Conservation (phyloP, 1,284 basidiomycete genomes). For the Cryptococcus sp. region DNA sequence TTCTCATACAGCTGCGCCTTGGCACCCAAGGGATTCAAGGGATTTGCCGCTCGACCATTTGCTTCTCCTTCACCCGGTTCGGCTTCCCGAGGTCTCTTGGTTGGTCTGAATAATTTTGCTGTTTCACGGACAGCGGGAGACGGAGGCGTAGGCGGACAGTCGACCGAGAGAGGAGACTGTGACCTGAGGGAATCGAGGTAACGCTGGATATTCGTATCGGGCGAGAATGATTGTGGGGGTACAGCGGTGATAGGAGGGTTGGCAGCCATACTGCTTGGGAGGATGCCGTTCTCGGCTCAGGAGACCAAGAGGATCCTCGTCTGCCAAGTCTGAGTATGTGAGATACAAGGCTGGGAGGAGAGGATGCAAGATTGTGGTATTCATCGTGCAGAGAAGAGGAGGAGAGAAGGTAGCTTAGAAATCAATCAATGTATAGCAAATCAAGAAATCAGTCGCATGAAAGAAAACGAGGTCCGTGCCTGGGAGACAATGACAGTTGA, state of each 20-base stretch:
- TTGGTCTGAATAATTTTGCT: too few relatives aligned
- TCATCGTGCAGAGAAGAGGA: not conserved
- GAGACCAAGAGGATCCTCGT: not conserved
- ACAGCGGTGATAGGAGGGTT: conserved; percentile 27
- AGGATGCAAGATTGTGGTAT: not conserved
- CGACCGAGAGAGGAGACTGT: not conserved
- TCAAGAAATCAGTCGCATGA: conserved; percentile 1
- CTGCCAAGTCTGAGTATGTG: too few relatives aligned
- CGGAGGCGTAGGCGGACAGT: too few relatives aligned
- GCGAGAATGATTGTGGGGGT: conserved; percentile 13
- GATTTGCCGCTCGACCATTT: too few relatives aligned
- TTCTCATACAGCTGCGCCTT: too few relatives aligned
- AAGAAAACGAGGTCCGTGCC: not conserved
- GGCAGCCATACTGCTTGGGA: conserved; percentile 15
- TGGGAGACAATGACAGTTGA: not conserved
- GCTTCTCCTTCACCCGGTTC: too few relatives aligned
- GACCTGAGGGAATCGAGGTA: conserved; percentile 22
- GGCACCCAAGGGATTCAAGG: too few relatives aligned
- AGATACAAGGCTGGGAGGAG: not conserved
- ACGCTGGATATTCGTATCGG: conserved; percentile 15
- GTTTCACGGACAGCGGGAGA: too few relatives aligned
- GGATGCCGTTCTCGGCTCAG: not conserved
- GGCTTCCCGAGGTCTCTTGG: too few relatives aligned
- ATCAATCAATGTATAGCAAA: conserved; percentile 1
- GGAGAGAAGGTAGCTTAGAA: not conserved